phyloP scores from a whole-genome alignment of 1,284 basidiomycete genomes.

The Malassezia obtusa region DNA sequence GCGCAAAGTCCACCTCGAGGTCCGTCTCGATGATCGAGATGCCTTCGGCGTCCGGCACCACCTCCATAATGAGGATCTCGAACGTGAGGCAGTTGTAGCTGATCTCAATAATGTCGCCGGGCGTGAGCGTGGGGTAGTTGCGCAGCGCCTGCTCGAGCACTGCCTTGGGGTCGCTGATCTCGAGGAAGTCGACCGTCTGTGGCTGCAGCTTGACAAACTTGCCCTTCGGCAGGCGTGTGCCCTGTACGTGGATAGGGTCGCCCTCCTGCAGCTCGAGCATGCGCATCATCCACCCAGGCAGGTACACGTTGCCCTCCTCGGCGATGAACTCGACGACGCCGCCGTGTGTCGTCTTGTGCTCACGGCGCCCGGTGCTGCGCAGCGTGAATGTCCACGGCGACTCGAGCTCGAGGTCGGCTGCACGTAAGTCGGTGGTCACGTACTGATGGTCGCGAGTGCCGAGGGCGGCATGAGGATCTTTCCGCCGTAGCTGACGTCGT shows the following conservation, averaged over 20 bases:
- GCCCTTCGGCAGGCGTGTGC: slow-evolving; percentile 78
- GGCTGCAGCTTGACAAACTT: slow-evolving; percentile 95
- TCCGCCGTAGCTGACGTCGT: slow-evolving; percentile 86
- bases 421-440: slow-evolving; percentile 27
- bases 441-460: slow-evolving; percentile 72
- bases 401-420: slow-evolving; percentile 73
- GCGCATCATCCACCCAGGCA: slow-evolving; percentile 99
- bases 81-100: slow-evolving; percentile 67
- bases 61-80: slow-evolving; percentile 90
- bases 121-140: slow-evolving; percentile 64
- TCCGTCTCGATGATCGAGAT: slow-evolving; percentile 91
- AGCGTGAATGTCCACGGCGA: slow-evolving; percentile 94
- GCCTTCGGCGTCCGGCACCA: slow-evolving; percentile 62
- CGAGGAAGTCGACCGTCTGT: slow-evolving; percentile 86
- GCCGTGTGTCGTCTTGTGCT: slow-evolving; percentile 61
- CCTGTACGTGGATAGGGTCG: slow-evolving; percentile 84
- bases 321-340: slow-evolving; percentile 99
- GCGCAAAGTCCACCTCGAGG: slow-evolving; percentile 65
- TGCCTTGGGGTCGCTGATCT: slow-evolving; percentile 80
- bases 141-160: slow-evolving; percentile 90
- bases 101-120: slow-evolving; percentile 51
- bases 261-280: slow-evolving; percentile 83
- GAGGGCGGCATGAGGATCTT: slow-evolving; percentile 99
- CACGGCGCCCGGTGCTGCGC: slow-evolving; percentile 59
- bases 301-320: slow-evolving; percentile 84